phyloP scores from a whole-genome alignment of 148 eudicot species.

The Chenopodium berlandieri region DNA sequence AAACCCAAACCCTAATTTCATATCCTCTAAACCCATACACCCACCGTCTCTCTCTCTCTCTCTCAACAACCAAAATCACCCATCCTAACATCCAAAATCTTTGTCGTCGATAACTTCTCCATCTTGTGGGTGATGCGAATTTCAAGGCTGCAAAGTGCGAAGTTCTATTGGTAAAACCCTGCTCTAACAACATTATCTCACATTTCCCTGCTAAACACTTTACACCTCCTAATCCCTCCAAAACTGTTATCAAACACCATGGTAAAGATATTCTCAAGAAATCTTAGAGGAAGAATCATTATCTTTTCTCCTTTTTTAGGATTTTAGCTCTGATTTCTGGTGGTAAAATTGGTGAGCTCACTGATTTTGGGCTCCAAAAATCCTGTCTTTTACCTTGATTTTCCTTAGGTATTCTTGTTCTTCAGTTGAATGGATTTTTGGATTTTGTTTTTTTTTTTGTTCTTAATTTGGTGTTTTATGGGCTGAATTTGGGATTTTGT shows the following conservation, averaged over 20 bases:
- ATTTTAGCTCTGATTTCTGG: slow-evolving; percentile 69
- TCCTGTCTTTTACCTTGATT: slow-evolving; percentile 75
- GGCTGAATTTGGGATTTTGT: neutral
- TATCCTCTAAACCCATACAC: too few relatives aligned
- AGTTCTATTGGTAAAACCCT: slow-evolving; percentile 13
- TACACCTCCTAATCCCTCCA: slow-evolving; percentile 52
- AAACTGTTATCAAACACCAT: slow-evolving; percentile 63
- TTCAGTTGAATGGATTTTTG: neutral
- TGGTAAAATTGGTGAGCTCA: slow-evolving; percentile 84
- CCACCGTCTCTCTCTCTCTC: too few relatives aligned
- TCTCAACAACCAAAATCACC: too few relatives aligned
- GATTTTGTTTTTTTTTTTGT: slow-evolving; percentile 5
- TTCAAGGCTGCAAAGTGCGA: too few relatives aligned
- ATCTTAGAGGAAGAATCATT: slow-evolving; percentile 74
- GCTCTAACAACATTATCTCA: slow-evolving; percentile 45
- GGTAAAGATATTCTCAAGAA: slow-evolving; percentile 71
- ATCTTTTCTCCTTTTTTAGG: slow-evolving; percentile 78
- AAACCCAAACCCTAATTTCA: too few relatives aligned
- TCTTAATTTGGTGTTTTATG: neutral
- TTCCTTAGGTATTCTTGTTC: slow-evolving; percentile 52
- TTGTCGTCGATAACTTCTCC: too few relatives aligned
- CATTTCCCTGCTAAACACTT: slow-evolving; percentile 38
- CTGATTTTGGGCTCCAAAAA: slow-evolving; percentile 74
- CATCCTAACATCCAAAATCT: too few relatives aligned
- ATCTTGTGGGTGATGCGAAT: too few relatives aligned